Percentiles rank a stretch among this genome's conserved stretches.
These are phyloP conservation scores for Rosa rugosa DNA, from an alignment of 306 rosid species.

Conservation along the genomic window DNA sequence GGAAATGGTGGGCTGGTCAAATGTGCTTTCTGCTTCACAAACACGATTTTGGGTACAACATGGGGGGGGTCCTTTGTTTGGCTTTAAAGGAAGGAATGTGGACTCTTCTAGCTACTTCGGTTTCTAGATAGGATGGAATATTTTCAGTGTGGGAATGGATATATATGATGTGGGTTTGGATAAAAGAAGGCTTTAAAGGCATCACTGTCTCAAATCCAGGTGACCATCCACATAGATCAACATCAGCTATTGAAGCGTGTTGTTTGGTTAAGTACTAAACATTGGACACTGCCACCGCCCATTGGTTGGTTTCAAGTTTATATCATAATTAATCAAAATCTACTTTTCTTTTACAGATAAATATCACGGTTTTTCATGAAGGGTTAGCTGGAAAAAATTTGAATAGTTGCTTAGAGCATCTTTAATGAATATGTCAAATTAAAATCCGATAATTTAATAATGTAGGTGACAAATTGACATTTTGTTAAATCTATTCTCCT, in stretches of 20 bases:
- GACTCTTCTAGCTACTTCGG: not conserved
- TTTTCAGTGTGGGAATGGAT: not conserved
- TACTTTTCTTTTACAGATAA: no score
- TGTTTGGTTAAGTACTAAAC: not conserved
- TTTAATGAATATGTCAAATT: no score
- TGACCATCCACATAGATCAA: not conserved
- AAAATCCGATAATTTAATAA: no score
- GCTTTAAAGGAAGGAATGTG: not conserved
- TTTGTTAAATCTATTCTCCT: no score
- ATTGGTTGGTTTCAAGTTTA: not conserved
- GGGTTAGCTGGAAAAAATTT: no score
- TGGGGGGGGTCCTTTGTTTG: not conserved
- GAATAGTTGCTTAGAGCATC: not conserved
- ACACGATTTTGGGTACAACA: not conserved
- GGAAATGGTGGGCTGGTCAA: slow-evolving; percentile 10
- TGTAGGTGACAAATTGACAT: no score
- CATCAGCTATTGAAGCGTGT: not conserved
- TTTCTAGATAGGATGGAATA: not conserved
- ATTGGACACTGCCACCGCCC: not conserved
- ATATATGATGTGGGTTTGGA: not conserved
- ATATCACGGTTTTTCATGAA: no score
- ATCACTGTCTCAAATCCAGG: not conserved
- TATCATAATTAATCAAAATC: not conserved
- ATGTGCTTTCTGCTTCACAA: not conserved
- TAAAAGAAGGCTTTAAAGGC: not conserved